A percentile compares a stretch with the other conserved stretches of the same genome.
These are phyloP conservation scores for Vaccinium darrowii DNA, from an alignment of 148 eudicot genomes.

Conservation along the genomic window DNA sequence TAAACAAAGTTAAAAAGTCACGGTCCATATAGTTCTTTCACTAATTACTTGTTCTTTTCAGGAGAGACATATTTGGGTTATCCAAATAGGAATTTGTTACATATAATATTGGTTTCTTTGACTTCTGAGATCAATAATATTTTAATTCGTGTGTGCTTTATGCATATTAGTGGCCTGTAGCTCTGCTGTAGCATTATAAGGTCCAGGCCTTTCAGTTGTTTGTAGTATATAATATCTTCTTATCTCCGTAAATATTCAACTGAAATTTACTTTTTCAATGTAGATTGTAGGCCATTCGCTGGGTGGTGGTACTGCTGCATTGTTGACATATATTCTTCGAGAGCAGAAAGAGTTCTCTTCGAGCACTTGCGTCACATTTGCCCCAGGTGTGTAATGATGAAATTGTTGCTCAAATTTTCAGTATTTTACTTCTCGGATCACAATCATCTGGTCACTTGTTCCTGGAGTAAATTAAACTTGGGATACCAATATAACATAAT, in stretches of 20 bases:
- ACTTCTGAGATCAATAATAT: not conserved
- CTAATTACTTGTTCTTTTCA: not conserved
- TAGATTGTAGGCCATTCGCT: conserved; percentile 97
- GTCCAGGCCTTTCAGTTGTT: not conserved
- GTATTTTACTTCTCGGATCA: not conserved
- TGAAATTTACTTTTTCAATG: conserved; percentile 1
- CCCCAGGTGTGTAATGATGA: conserved; percentile 60
- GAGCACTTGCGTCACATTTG: conserved; percentile 74
- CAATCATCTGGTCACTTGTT: not conserved
- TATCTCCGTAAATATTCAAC: not conserved
- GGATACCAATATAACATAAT: not conserved
- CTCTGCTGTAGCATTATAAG: not conserved
- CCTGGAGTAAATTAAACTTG: not conserved
- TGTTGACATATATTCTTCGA: conserved; percentile 83
- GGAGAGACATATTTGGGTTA: not conserved
- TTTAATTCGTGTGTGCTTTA: not conserved
- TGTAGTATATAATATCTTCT: not conserved
- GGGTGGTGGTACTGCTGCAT: conserved; percentile 99
- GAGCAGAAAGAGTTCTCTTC: conserved; percentile 77
- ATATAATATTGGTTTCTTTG: not conserved
- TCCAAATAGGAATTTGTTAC: not conserved
- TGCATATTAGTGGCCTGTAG: not conserved
- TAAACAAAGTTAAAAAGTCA: not conserved
- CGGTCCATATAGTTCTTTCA: not conserved
- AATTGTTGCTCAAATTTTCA: not conserved